These are phyloP conservation scores for Taphrina flavorubra DNA, from an alignment of 1,139 yeast species.

Conservation along the genomic window DNA sequence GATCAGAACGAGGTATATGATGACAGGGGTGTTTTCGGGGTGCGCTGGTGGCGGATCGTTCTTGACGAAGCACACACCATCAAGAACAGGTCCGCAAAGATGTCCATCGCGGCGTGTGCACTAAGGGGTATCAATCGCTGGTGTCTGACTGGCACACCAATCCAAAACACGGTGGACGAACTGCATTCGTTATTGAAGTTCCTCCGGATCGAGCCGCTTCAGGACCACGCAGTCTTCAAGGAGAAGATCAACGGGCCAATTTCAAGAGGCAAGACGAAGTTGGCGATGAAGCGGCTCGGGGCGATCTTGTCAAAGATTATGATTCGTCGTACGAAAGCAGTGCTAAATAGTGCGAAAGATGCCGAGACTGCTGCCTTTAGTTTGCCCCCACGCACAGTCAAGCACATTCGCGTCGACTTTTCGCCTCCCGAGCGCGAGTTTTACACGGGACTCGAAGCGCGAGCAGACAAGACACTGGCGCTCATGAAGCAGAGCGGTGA, in stretches of 20 bases:
- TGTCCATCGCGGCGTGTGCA: conserved; percentile 77
- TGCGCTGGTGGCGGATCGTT: conserved; percentile 77
- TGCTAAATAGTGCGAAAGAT: conserved; percentile 55
- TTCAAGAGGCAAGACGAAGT: conserved; percentile 68
- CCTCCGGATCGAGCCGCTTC: conserved; percentile 83
- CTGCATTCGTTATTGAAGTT: conserved; percentile 76
- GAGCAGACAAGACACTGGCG: conserved; percentile 71
- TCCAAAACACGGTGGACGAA: conserved; percentile 84
- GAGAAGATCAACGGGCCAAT: conserved; percentile 83
- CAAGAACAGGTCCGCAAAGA: conserved; percentile 76
- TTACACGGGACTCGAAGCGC: conserved; percentile 70
- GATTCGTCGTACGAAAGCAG: conserved; percentile 80
- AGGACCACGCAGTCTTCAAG: conserved; percentile 82
- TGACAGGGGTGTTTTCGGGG: conserved; percentile 66
- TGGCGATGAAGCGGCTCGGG: conserved; percentile 77
- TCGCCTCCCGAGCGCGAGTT: conserved; percentile 67
- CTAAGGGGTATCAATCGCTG: conserved; percentile 66
- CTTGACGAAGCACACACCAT: conserved; percentile 96
- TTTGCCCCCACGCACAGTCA: conserved; percentile 74
- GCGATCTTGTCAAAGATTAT: conserved; percentile 81
- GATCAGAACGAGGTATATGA: conserved; percentile 34
- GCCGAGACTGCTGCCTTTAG: conserved; percentile 75
- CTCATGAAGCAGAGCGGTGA: conserved; percentile 60
- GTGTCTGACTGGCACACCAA: conserved; percentile 91
- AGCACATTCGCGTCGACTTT: conserved; percentile 68